A percentile compares a stretch with the other conserved stretches of the same genome.
These are phyloP conservation scores for Cephaloascus albidus DNA, from an alignment of 805 yeast species.

Conservation along the genomic window DNA sequence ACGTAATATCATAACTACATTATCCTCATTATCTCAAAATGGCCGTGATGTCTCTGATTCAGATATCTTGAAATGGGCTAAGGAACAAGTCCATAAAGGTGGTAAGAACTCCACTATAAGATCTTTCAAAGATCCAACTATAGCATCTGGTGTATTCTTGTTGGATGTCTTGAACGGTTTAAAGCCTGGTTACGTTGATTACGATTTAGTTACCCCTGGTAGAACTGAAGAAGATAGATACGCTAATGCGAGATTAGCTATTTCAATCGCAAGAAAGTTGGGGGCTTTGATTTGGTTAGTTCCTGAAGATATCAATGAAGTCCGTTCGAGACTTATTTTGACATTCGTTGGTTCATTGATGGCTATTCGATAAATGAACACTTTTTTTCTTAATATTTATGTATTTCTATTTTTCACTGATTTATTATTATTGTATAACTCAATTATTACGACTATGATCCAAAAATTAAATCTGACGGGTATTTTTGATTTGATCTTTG, in stretches of 20 bases:
- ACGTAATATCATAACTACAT: constrained; percentile 81
- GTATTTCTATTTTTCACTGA: too few relatives aligned
- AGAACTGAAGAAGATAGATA: constrained; percentile 75
- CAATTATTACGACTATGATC: too few relatives aligned
- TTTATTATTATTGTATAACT: too few relatives aligned
- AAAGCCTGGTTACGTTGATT: constrained; percentile 97
- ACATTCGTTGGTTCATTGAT: constrained; percentile 94
- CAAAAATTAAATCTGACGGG: too few relatives aligned
- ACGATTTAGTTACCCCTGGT: constrained; percentile 80
- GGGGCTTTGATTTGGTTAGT: constrained; percentile 98
- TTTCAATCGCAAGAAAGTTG: constrained; percentile 94
- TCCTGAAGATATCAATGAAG: constrained; percentile 99
- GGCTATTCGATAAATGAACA: constrained; percentile 35
- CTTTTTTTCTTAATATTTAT: too few relatives aligned
- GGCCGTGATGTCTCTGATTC: constrained; percentile 74
- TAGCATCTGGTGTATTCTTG: constrained; percentile 72
- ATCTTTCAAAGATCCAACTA: constrained; percentile 74
- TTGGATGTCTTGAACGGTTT: constrained; percentile 87
- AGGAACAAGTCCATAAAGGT: constrained; percentile 74
- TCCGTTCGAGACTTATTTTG: constrained; percentile 84
- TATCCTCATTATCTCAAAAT: constrained; percentile 58
- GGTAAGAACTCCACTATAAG: constrained; percentile 69
- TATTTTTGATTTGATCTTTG: constrained; percentile 61
- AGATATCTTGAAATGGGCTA: constrained; percentile 93
- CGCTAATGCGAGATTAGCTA: constrained; percentile 94